Evolutionary conservation across 805 yeast species (phyloP).

Genomic region (Kregervanrija fluxuum): DNA sequence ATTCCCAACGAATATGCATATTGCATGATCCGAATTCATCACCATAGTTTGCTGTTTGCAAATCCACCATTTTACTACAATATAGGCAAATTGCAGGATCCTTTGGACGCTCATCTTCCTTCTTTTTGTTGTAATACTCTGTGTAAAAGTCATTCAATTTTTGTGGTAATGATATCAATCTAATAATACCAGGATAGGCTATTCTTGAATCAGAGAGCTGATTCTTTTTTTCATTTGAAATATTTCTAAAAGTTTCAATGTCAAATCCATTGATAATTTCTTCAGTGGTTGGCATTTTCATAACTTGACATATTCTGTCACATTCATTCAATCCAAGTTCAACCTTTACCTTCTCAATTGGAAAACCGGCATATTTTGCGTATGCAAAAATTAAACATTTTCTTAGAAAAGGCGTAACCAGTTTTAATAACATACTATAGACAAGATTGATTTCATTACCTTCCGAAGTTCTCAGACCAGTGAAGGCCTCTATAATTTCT

Average conservation of each 20-base stretch:
- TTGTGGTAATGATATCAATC: conserved; percentile 56
- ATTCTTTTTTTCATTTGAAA: conserved; percentile 6
- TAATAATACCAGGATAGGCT: conserved; percentile 61
- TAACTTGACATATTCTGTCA: conserved; percentile 41
- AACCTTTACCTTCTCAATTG: conserved; percentile 3
- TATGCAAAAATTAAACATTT: conserved; percentile 50
- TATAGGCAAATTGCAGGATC: conserved; percentile 86
- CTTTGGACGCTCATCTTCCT: conserved; percentile 30
- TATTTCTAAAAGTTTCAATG: conserved; percentile 8
- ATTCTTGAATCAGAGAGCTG: conserved; percentile 20
- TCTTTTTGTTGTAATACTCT: conserved; percentile 40
- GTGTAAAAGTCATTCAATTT: conserved; percentile 66
- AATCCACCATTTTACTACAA: conserved; percentile 63
- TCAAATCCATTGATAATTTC: conserved; percentile 15
- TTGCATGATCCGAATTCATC: conserved; percentile 70
- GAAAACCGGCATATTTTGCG: conserved; percentile 11
- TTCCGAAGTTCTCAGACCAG: conserved; percentile 16
- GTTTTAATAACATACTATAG: conserved; percentile 47
- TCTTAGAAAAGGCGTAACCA: conserved; percentile 59
- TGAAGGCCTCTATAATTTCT: conserved; percentile 15
- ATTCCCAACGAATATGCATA: conserved; percentile 55
- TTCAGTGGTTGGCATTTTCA: conserved; percentile 39
- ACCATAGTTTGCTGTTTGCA: conserved; percentile 56
- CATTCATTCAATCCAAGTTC: conserved; percentile 36
- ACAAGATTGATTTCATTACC: conserved; percentile 30